Evolutionary conservation across 306 rosid genomes (phyloP), one percentile per base, ranked within the genome.

Genomic region (Medicago lupulina): DNA sequence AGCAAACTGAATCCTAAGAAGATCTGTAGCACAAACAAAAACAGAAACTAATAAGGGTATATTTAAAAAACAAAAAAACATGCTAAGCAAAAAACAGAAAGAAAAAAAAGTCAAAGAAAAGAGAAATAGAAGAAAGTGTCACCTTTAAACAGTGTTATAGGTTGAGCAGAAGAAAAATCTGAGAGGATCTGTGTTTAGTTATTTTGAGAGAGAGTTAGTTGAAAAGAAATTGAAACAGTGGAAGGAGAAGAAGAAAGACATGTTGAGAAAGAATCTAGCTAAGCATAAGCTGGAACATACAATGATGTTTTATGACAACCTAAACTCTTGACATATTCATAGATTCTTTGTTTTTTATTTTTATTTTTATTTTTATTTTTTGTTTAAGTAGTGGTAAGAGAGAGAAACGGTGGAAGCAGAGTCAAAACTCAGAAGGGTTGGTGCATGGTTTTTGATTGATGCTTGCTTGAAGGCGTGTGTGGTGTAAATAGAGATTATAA

Each of bases 241-340:
- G 31, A 25, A 50, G 63, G 59, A 72, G 76, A 73, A 67, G 77
- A 74, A 73, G 60, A 59, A 72, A 51, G 13, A 50, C 73, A 75
- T 9, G 84, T 70, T 60, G 13, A 18, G 41, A 47, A 63, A 54
- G 75, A 82, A 84, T 87, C 71, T 75, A 79, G 85, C 83, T 69
- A 67, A 70, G 81, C 77, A 77, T 75, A 67, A 75, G 86, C 84
- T 80, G 88, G 82, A 70, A 69, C 54, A 28, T 28, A 28, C 31
- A 28, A 80, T 79, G 59, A 82, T 79, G 59, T 65, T 67, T 18
- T 17, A 28, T 80, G 77, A 75, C 83, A 86, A 76, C 82, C 81
- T 83, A 61, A 67, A 55, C 72, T 15, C 41, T 51, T 68, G 83
- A 79, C 80, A 67, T 76, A 74, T 68, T 69, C 81, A 55, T 9